These are phyloP conservation scores for Ogataea nonfermentans DNA, from an alignment of 805 yeast species.

Conservation along the genomic window DNA sequence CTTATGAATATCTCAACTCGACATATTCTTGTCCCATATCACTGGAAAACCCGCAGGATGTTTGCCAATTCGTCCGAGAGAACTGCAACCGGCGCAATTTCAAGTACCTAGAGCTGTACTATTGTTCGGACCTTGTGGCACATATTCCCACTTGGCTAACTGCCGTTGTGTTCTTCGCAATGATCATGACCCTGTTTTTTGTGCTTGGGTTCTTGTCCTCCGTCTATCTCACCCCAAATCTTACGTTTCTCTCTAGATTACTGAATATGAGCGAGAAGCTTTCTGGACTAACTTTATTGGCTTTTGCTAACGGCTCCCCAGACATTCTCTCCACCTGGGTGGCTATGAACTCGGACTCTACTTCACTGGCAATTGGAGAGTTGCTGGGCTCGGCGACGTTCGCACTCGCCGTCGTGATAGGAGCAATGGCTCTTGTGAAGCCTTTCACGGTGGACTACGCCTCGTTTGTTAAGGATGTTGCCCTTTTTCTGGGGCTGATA, in stretches of 20 bases:
- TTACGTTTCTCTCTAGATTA: conserved; percentile 60
- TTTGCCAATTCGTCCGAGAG: conserved; percentile 22
- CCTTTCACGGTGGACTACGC: conserved; percentile 49
- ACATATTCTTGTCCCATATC: conserved; percentile 5
- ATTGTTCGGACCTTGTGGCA: conserved; percentile 21
- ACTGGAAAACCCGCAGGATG: conserved; percentile 6
- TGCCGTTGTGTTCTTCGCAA: conserved; percentile 9
- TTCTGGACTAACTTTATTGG: conserved; percentile 83
- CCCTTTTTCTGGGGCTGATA: conserved; percentile 53
- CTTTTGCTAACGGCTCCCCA: conserved; percentile 91
- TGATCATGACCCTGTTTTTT: conserved; percentile 47
- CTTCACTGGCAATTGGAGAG: conserved; percentile 52
- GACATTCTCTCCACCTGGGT: conserved; percentile 83
- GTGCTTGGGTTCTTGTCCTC: conserved; percentile 78
- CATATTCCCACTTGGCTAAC: conserved; percentile 10
- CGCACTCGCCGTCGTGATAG: conserved; percentile 50
- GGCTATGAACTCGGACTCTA: conserved; percentile 71
- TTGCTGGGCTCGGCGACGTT: conserved; percentile 54
- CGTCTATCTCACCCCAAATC: conserved; percentile 76
- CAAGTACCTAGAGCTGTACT: conserved; percentile 26
- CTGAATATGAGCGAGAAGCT: conserved; percentile 70
- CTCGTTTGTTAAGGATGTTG: conserved; percentile 59
- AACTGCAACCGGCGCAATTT: conserved; percentile 22
- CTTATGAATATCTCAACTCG: neutral
- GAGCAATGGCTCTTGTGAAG: conserved; percentile 44